A percentile compares a stretch with the other conserved stretches of the same genome.
These are phyloP conservation scores for Ceratobasidium sp. DNA, from an alignment of 1,284 basidiomycete species.

Conservation along the genomic window DNA sequence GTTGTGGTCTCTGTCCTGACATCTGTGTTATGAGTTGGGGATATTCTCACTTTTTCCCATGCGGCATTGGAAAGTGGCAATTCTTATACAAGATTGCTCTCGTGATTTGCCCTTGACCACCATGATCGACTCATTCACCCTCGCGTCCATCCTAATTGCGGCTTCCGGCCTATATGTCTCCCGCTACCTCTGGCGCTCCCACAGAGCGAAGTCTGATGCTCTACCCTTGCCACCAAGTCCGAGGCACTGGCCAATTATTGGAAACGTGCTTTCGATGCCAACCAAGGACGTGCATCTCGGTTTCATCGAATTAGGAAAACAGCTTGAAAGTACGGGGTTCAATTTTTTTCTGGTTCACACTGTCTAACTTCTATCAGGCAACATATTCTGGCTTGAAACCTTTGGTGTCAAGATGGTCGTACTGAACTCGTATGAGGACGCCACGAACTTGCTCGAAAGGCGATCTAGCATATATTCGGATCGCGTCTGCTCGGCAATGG, in stretches of 20 bases:
- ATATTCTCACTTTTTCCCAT: no score
- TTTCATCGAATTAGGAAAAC: neutral
- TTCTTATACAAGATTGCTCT: no score
- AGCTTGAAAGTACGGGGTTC: neutral
- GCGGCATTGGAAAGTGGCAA: no score
- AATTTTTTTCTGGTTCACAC: neutral
- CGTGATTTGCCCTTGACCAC: no score
- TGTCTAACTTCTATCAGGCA: neutral
- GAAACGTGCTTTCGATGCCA: slow-evolving; percentile 3
- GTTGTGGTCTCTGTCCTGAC: no score
- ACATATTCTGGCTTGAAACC: slow-evolving; percentile 6
- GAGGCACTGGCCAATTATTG: slow-evolving; percentile 3
- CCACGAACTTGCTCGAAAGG: slow-evolving; percentile 24
- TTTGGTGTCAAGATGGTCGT: slow-evolving; percentile 23
- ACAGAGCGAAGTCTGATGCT: no score
- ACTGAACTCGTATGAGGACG: slow-evolving; percentile 12
- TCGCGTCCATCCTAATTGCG: no score
- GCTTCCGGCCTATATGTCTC: no score
- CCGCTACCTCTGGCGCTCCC: no score
- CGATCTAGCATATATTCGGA: slow-evolving; percentile 27
- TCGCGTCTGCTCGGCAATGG: neutral
- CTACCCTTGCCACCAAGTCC: slow-evolving; percentile 20
- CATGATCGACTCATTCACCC: no score
- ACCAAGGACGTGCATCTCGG: neutral
- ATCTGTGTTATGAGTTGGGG: no score